Conservation (phyloP, 2,329 filamentous ascomycete genomes). For the Phialophora verrucosa region DNA sequence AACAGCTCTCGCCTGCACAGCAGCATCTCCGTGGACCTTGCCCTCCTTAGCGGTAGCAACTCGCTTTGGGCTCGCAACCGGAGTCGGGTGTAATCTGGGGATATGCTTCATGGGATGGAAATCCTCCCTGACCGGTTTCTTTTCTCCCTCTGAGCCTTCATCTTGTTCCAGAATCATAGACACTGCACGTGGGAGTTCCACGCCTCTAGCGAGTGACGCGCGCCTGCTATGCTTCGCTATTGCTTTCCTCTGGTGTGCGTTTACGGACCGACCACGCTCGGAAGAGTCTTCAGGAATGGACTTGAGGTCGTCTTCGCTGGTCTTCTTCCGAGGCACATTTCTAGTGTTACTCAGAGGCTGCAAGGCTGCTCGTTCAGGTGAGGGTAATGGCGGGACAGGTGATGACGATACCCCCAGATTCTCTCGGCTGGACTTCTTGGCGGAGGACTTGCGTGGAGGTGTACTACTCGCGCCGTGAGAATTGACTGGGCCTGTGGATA, state of each 20-base stretch:
- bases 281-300: slow-evolving; percentile 8
- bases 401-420: slow-evolving; percentile 15
- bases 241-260: slow-evolving; percentile 7
- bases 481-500: background rate
- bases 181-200: slow-evolving; percentile 31
- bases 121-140: slow-evolving; percentile 22
- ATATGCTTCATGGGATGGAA: slow-evolving; percentile 13
- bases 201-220: slow-evolving; percentile 3
- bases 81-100: background rate
- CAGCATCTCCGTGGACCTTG: slow-evolving; percentile 21
- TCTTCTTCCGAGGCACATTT: slow-evolving; percentile 14
- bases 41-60: slow-evolving; percentile 2
- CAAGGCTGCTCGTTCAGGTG: slow-evolving; percentile 25
- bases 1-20: slow-evolving; percentile 19
- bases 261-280: background rate
- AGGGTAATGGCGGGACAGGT: slow-evolving; percentile 25
- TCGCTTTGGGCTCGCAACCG: slow-evolving; percentile 4
- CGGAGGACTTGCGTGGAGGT: slow-evolving; percentile 13
- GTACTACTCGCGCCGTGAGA: slow-evolving; percentile 1
- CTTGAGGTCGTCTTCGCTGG: slow-evolving; percentile 24
- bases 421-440: slow-evolving; percentile 22
- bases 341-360: slow-evolving; percentile 29
- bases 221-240: slow-evolving; percentile 12
- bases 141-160: slow-evolving; percentile 23
- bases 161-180: slow-evolving; percentile 38